phyloP scores from a whole-genome alignment of 805 yeast species.

The Schwanniomyces vanrijiae region DNA sequence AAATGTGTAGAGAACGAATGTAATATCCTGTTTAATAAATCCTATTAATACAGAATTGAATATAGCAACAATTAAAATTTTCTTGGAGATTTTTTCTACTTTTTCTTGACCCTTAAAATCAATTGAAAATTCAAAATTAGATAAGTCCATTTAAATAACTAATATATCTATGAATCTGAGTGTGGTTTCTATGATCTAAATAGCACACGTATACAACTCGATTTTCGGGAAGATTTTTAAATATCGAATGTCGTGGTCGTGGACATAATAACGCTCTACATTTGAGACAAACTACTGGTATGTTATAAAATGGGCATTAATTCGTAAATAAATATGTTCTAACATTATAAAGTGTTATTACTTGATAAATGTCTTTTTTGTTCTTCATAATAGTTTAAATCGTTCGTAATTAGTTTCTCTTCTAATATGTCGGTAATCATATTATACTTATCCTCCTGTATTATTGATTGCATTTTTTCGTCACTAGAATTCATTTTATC shows the following conservation, averaged over 20 bases:
- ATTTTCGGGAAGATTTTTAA: constrained; percentile 3
- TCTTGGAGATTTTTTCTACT: constrained; percentile 31
- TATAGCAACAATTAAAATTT: constrained; percentile 28
- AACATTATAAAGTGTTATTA: background rate
- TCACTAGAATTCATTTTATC: constrained; percentile 16
- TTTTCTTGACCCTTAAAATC: constrained; percentile 56
- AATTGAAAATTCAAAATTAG: constrained; percentile 33
- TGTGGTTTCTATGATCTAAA: background rate
- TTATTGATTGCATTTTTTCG: constrained; percentile 18
- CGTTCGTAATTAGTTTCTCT: constrained; percentile 39
- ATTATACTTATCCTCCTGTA: constrained; percentile 38
- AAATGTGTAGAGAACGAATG: constrained; percentile 37
- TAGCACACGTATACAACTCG: background rate
- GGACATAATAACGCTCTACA: background rate
- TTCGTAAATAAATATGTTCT: constrained; percentile 3
- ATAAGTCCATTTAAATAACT: constrained; percentile 7
- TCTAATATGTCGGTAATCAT: constrained; percentile 41
- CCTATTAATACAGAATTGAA: constrained; percentile 49
- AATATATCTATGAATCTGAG: background rate
- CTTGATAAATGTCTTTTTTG: constrained; percentile 6
- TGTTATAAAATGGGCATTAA: constrained; percentile 5
- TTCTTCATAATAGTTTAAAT: constrained; percentile 30
- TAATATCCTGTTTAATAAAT: constrained; percentile 44
- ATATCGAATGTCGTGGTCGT: background rate
- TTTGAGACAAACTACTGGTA: background rate